Percentiles rank a stretch among this genome's conserved stretches.
Conservation (phyloP, 2,329 filamentous ascomycete species). For the Dothideomycetes sp. region DNA sequence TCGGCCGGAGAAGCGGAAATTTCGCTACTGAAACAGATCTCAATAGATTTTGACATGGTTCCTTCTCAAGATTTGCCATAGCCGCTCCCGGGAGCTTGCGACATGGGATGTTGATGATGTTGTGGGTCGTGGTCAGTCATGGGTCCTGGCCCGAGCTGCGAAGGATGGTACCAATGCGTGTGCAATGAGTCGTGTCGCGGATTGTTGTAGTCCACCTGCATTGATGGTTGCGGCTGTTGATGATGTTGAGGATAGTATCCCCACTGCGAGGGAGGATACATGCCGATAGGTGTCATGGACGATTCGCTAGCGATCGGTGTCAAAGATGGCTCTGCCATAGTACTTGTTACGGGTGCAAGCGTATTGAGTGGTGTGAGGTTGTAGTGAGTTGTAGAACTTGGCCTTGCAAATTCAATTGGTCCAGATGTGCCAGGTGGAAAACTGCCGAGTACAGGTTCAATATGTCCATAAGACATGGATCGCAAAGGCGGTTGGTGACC, state of each 20-base stretch:
- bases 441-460: constrained; percentile 8
- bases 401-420: constrained; percentile 6
- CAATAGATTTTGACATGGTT: too few relatives aligned
- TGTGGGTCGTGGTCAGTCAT: constrained; percentile 8
- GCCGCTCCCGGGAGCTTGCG: constrained; percentile 4
- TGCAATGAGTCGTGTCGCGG: constrained; percentile 10
- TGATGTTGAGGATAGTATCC: neutral
- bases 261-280: constrained; percentile 14
- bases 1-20: too few relatives aligned
- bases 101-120: constrained; percentile 11
- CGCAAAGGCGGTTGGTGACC: constrained; percentile 14
- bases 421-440: constrained; percentile 1
- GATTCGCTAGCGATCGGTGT: constrained; percentile 5
- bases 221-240: constrained; percentile 6
- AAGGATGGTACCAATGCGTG: constrained; percentile 11
- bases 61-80: too few relatives aligned
- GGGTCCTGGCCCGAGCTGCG: constrained; percentile 1
- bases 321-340: constrained; percentile 1
- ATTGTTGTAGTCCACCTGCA: constrained; percentile 7
- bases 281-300: constrained; percentile 6
- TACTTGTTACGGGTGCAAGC: constrained; percentile 1
- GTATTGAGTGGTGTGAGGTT: constrained; percentile 2
- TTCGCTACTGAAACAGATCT: too few relatives aligned
- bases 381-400: constrained; percentile 7
- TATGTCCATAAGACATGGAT: constrained; percentile 17